These are phyloP conservation scores for Ascoidea tarda DNA, from an alignment of 805 yeast genomes.

Conservation along the genomic window DNA sequence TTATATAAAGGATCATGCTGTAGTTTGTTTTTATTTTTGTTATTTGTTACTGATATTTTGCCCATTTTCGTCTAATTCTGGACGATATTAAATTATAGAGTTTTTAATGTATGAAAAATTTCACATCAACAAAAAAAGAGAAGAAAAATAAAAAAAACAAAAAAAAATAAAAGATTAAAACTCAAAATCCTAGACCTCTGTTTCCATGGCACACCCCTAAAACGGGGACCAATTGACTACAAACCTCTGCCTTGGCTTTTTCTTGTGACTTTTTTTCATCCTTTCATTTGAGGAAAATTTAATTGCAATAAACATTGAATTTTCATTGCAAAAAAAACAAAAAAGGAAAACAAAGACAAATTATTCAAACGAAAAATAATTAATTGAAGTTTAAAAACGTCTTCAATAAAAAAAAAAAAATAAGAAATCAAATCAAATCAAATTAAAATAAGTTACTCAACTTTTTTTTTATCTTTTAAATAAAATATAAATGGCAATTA, in stretches of 20 bases:
- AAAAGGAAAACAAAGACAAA: too few species aligned
- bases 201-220: background rate
- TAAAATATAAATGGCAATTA: background rate
- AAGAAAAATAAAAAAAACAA: too few species aligned
- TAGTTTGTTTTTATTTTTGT: constrained; percentile 30
- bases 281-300: background rate
- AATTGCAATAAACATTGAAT: background rate
- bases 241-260: background rate
- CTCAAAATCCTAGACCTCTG: background rate
- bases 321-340: background rate
- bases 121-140: too few species aligned
- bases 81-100: background rate
- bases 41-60: constrained; percentile 37
- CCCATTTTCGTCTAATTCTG: constrained; percentile 33
- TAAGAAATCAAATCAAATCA: background rate
- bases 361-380: too few species aligned
- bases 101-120: too few species aligned
- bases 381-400: too few species aligned
- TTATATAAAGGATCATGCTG: constrained; percentile 75
- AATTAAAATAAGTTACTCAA: too few species aligned
- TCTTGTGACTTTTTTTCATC: background rate
- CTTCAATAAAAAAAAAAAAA: too few species aligned
- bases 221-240: background rate
- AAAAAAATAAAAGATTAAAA: background rate
- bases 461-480: too few species aligned